Evolutionary conservation across 306 rosid genomes (phyloP).

Genomic region (Potentilla sterilis): DNA sequence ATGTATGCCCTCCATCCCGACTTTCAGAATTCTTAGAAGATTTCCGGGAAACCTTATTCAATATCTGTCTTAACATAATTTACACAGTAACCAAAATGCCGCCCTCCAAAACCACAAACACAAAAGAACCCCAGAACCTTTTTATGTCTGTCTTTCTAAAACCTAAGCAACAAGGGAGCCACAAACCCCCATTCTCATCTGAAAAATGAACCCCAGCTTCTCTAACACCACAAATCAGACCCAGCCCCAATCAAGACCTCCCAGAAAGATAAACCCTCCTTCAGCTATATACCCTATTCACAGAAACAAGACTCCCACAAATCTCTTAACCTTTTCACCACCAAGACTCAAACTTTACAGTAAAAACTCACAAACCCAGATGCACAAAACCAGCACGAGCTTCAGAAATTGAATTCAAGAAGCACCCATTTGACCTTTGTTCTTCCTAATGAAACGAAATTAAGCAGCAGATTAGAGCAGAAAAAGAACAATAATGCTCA

Average conservation of each 20-base stretch:
- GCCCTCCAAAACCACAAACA: constrained; percentile 19
- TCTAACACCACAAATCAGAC: constrained; percentile 26
- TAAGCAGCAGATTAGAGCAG: background rate
- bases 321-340: constrained; percentile 3
- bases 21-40: constrained; percentile 50
- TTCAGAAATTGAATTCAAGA: background rate
- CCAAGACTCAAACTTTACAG: background rate
- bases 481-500: background rate
- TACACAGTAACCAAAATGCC: constrained; percentile 26
- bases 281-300: constrained; percentile 11
- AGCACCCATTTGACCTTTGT: constrained; percentile 9
- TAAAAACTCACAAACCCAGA: constrained; percentile 29
- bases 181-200: constrained; percentile 32
- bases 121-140: background rate
- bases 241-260: constrained; percentile 20
- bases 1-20: constrained; percentile 44
- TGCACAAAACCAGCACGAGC: constrained; percentile 17
- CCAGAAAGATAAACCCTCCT: background rate
- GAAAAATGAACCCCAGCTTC: constrained; percentile 25
- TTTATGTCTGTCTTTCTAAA: constrained; percentile 10
- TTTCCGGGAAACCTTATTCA: constrained; percentile 59
- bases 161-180: constrained; percentile 6
- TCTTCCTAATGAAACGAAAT: constrained; percentile 23
- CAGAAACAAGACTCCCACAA: constrained; percentile 20
- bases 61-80: constrained; percentile 61